These are phyloP conservation scores for Chloropicon primus DNA, from an alignment of 139 green algal genomes.

Conservation along the genomic window DNA sequence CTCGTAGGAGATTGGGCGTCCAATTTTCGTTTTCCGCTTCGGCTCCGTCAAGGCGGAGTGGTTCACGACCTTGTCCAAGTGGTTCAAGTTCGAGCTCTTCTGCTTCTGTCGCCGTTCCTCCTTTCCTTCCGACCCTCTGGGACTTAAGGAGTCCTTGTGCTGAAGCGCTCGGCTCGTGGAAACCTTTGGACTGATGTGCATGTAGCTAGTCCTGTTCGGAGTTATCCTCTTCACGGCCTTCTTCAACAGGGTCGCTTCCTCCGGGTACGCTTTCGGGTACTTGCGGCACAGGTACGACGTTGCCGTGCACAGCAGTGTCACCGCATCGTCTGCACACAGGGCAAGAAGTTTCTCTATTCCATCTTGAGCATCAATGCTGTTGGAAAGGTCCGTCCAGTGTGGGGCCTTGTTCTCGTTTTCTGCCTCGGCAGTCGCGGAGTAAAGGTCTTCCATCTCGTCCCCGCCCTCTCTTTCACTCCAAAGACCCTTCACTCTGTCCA, in stretches of 20 bases:
- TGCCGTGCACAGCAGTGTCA: background rate
- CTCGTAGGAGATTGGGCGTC: background rate
- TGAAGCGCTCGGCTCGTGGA: background rate
- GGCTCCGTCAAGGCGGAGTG: background rate
- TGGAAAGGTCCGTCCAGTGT: background rate
- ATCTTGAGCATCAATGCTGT: background rate
- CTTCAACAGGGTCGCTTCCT: background rate
- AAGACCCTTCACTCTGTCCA: no score
- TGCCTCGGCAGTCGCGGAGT: background rate
- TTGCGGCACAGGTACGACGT: background rate
- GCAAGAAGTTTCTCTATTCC: background rate
- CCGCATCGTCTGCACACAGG: background rate
- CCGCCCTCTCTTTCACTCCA: no score
- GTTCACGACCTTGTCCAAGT: background rate
- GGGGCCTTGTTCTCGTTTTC: background rate
- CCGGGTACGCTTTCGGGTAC: background rate
- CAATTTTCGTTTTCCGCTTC: background rate
- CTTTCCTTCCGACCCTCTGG: background rate
- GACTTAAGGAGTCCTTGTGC: background rate
- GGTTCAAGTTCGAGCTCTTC: background rate
- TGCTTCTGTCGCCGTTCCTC: background rate
- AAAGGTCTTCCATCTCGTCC: background rate
- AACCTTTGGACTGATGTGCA: background rate
- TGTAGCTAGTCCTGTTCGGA: background rate
- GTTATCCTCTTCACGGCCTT: background rate